Evolutionary conservation across 495 filamentous ascomycete genomes (phyloP), one percentile per base, ranked within the genome.

Genomic region (Penicillium paxilli): DNA sequence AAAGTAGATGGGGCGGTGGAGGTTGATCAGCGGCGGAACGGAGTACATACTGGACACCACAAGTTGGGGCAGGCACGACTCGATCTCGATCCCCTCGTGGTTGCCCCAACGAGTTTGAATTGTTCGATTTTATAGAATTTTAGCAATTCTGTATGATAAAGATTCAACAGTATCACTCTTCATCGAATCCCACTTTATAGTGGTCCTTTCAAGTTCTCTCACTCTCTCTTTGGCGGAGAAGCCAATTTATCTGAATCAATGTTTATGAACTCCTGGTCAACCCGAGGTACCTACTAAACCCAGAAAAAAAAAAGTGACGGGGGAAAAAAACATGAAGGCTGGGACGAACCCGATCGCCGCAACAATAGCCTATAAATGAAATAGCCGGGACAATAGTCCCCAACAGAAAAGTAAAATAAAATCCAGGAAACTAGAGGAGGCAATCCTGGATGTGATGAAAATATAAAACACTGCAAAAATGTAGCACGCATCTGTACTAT

Each of bases 241-340:
- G n/a, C n/a, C n/a, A n/a, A n/a, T n/a, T n/a, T n/a, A n/a, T n/a
- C n/a, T n/a, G n/a, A n/a, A n/a, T 21, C 19, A n/a, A 42, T 8
- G 20, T 23, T 17, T n/a, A 37, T 17, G 30, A 47, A 56, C 47
- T 26, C 30, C 41, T 30, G 47, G 50, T 57, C 47, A 24, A 23
- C 37, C 33, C 44, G 26, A 35, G 46, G 38, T n/a, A 32, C 11
- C 35, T 19, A 19, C 35, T 7, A 38, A 38, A 7, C 5, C 35
- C 40, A 21, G 25, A 23, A 38, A 47, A 41, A 47, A 32, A 46
- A 47, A 59, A 45, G 51, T 47, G 47, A 24, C 10, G n/a, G 24
- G 45, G n/a, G 7, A 17, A 5, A 23, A 33, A 30, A 53, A 54
- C n/a, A n/a, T n/a, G 54, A 57, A 42, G 59, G 59, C 59, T 62